Conservation (phyloP, 768 basidiomycete genomes). For the Pleurotus ostreatus region DNA sequence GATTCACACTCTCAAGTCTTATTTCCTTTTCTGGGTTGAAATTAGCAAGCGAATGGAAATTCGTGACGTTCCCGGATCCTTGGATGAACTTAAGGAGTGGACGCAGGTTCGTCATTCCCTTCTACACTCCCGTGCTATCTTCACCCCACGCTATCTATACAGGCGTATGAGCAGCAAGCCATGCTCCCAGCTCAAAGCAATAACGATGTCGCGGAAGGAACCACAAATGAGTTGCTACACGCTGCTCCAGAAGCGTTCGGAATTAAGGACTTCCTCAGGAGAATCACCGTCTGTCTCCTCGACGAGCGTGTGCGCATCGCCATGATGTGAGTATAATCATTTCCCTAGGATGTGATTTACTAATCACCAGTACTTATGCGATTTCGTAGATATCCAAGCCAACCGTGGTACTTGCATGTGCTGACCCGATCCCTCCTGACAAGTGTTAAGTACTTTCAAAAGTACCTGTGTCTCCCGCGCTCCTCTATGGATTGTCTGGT, state of each 20-base stretch:
- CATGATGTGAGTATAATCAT: conserved; percentile 36
- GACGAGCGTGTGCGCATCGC: conserved; percentile 42
- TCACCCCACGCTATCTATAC: not conserved
- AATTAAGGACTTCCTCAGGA: conserved; percentile 29
- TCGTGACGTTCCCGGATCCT: conserved; percentile 36
- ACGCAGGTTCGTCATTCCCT: conserved; percentile 23
- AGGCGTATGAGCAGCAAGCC: conserved; percentile 37
- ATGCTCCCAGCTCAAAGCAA: conserved; percentile 42
- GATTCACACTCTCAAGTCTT: conserved; percentile 22
- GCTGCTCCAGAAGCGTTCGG: conserved; percentile 33
- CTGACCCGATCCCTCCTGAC: conserved; percentile 21
- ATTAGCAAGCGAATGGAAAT: conserved; percentile 46
- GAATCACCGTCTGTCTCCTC: conserved; percentile 31
- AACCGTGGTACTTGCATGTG: conserved; percentile 28
- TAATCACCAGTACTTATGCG: not conserved
- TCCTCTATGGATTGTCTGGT: conserved; percentile 16
- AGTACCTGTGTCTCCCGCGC: conserved; percentile 37
- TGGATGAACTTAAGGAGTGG: conserved; percentile 35
- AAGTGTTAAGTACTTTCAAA: conserved; percentile 26
- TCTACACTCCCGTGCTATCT: not conserved
- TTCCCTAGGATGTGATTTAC: not conserved
- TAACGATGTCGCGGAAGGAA: conserved; percentile 32
- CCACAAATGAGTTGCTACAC: conserved; percentile 36
- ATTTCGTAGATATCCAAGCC: conserved; percentile 29
- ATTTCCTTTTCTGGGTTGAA: conserved; percentile 39